Conservation (phyloP, 768 basidiomycete genomes). For the Boletus tomentosulus region DNA sequence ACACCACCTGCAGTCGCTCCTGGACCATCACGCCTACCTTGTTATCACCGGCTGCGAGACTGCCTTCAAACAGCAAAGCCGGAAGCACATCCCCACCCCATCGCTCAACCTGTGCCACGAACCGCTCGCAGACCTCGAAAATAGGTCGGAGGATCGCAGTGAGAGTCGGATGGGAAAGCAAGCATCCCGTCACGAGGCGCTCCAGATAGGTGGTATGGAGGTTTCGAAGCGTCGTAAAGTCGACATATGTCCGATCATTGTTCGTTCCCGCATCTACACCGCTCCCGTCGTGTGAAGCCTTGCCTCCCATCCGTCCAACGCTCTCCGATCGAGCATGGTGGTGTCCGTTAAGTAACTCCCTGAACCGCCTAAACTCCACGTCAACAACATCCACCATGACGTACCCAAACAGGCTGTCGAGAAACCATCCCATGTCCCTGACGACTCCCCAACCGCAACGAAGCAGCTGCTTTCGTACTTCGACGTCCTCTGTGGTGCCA, state of each 20-base stretch:
- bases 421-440: constrained; percentile 87
- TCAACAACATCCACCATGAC: constrained; percentile 90
- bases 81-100: constrained; percentile 93
- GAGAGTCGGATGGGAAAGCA: constrained; percentile 64
- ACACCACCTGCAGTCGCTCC: constrained; percentile 63
- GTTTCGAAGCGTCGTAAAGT: constrained; percentile 81
- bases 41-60: constrained; percentile 48
- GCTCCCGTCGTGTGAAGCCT: constrained; percentile 4
- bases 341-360: constrained; percentile 45
- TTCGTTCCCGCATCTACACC: constrained; percentile 20
- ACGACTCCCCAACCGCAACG: constrained; percentile 86
- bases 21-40: constrained; percentile 69
- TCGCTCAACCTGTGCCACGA: constrained; percentile 83
- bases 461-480: constrained; percentile 58
- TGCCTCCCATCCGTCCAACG: constrained; percentile 9
- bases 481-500: constrained; percentile 68
- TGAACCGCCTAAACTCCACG: constrained; percentile 71
- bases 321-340: constrained; percentile 19
- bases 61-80: constrained; percentile 77
- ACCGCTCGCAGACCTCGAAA: constrained; percentile 79
- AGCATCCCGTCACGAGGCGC: constrained; percentile 71
- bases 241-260: constrained; percentile 43
- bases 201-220: constrained; percentile 83
- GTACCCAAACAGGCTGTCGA: constrained; percentile 79
- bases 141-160: constrained; percentile 65